A percentile compares a stretch with the other conserved stretches of the same genome.
phyloP scores from a whole-genome alignment of 1,284 basidiomycete species.

The Cutaneotrichosporon arboriforme region DNA sequence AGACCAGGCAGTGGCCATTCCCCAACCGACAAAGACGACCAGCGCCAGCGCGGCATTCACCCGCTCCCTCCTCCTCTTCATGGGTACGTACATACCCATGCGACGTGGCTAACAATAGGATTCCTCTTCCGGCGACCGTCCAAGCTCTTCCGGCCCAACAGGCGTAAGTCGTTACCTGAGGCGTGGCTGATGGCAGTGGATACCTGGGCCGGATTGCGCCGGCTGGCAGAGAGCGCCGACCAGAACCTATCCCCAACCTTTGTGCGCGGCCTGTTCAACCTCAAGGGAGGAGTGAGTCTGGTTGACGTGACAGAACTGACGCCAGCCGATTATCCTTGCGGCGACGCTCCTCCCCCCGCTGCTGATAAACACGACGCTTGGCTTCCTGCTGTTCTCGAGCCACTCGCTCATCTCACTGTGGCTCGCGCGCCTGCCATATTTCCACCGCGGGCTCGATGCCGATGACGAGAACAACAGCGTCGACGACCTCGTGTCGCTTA shows the following conservation, averaged over 20 bases:
- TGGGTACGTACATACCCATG: conserved; percentile 21
- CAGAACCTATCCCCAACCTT: conserved; percentile 43
- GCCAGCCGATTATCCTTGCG: conserved; percentile 23
- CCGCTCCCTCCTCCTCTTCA: conserved; percentile 40
- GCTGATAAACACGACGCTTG: conserved; percentile 44
- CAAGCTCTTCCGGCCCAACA: conserved; percentile 44
- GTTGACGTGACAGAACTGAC: not conserved
- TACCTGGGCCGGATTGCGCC: conserved; percentile 43
- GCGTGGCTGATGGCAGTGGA: conserved; percentile 34
- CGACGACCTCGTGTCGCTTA: conserved; percentile 9
- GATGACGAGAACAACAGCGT: not conserved
- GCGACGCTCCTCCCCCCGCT: conserved; percentile 42
- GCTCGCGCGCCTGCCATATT: conserved; percentile 39
- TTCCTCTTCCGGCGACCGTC: conserved; percentile 46
- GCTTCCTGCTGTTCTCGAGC: conserved; percentile 46
- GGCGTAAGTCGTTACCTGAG: conserved; percentile 25
- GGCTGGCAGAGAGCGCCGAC: conserved; percentile 42
- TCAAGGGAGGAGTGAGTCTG: conserved; percentile 31
- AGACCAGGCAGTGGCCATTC: not conserved
- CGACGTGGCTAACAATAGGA: conserved; percentile 20
- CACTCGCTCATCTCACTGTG: conserved; percentile 43
- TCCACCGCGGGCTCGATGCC: conserved; percentile 21
- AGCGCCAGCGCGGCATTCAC: conserved; percentile 43
- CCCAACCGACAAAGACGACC: conserved; percentile 24
- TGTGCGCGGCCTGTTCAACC: conserved; percentile 36